Evolutionary conservation across 192 early-diverging fungal genomes (phyloP).

Genomic region (Mortierella hygrophila): DNA sequence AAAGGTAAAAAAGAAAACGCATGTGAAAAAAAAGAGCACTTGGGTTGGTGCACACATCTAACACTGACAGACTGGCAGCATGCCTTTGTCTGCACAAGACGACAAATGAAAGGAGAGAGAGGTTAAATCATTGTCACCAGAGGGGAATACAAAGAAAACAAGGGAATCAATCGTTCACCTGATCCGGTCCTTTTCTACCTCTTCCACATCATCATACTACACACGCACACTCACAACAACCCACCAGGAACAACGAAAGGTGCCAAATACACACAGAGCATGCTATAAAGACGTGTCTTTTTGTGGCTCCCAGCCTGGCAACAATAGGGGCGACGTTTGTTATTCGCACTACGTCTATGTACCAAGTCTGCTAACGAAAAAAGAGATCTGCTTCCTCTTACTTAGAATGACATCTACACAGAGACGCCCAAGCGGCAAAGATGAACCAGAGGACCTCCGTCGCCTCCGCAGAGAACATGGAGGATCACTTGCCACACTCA

Average conservation of each 20-base stretch:
- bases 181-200: not conserved
- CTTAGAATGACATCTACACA: conserved; percentile 38
- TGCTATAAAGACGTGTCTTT: too few relatives aligned
- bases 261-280: not conserved
- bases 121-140: not conserved
- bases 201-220: not conserved
- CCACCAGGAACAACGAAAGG: not conserved
- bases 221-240: not conserved
- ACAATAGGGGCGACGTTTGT: not conserved
- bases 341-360: not conserved
- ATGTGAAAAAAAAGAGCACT: conserved; percentile 10
- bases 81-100: too few relatives aligned
- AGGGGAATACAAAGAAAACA: not conserved
- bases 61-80: not conserved
- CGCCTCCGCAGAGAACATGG: conserved; percentile 72
- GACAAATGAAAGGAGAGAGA: not conserved
- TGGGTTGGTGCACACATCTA: not conserved
- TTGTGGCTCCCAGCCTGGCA: too few relatives aligned
- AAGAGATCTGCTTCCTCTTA: not conserved
- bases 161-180: not conserved
- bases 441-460: conserved; percentile 72
- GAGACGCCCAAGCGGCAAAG: conserved; percentile 50
- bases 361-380: not conserved
- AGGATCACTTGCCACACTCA: conserved; percentile 69
- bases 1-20: conserved; percentile 1